Evolutionary conservation across 768 basidiomycete genomes (phyloP).

Genomic region (Pulveroboletus sp.): DNA sequence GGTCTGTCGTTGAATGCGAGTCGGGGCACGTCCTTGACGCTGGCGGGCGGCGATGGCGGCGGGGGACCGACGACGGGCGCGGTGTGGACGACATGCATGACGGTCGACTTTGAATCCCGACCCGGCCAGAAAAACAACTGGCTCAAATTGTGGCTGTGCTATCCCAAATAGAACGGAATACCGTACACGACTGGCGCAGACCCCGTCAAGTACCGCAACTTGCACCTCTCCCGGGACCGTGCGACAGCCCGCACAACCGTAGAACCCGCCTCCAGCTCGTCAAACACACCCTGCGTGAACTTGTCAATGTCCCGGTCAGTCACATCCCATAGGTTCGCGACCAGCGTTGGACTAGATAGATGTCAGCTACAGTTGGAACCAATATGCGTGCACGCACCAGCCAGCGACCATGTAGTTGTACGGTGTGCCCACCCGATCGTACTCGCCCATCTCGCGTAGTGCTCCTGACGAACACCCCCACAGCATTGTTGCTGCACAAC

Average conservation of each 20-base stretch:
- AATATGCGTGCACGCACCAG: slow-evolving; percentile 71
- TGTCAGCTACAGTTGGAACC: slow-evolving; percentile 1
- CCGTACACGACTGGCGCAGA: slow-evolving; percentile 96
- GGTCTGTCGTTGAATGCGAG: too few relatives aligned
- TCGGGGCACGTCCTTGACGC: slow-evolving; percentile 29
- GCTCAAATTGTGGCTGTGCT: slow-evolving; percentile 17
- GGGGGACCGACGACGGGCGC: slow-evolving; percentile 49
- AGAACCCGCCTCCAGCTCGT: slow-evolving; percentile 44
- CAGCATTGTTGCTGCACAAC: slow-evolving; percentile 93
- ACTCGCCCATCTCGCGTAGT: slow-evolving; percentile 89
- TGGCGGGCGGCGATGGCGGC: slow-evolving; percentile 53
- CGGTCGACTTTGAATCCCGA: slow-evolving; percentile 37
- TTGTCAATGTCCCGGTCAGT: slow-evolving; percentile 97
- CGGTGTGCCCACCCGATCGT: slow-evolving; percentile 89
- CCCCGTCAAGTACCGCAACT: slow-evolving; percentile 90
- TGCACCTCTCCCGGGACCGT: slow-evolving; percentile 75
- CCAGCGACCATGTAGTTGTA: slow-evolving; percentile 97
- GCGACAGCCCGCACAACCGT: slow-evolving; percentile 74
- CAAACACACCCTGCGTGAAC: slow-evolving; percentile 81
- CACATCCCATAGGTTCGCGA: slow-evolving; percentile 98
- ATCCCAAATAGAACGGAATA: slow-evolving; percentile 82
- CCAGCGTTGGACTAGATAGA: slow-evolving; percentile 71
- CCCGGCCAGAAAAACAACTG: slow-evolving; percentile 5
- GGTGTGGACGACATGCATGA: slow-evolving; percentile 32
- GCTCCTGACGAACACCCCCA: slow-evolving; percentile 98